Conservation (phyloP, 176 grass and related monocot species). For the Carex myosuroides region DNA sequence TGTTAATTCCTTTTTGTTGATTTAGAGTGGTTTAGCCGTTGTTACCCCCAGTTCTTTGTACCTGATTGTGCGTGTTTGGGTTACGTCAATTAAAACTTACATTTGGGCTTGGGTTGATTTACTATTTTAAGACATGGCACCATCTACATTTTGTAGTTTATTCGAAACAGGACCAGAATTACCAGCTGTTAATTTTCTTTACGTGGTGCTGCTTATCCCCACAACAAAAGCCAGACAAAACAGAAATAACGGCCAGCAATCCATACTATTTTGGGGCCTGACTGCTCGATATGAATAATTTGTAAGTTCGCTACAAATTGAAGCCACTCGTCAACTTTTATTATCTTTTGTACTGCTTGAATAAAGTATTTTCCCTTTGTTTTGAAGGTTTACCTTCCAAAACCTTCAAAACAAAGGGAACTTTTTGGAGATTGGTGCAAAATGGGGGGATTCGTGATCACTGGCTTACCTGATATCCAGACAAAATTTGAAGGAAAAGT, state of each 20-base stretch:
- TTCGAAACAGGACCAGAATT: background rate
- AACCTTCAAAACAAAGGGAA: constrained; percentile 9
- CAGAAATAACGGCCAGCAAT: background rate
- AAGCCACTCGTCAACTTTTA: background rate
- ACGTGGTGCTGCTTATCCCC: background rate
- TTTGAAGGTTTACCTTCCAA: constrained; percentile 5
- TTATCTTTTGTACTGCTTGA: background rate
- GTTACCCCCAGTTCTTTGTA: background rate
- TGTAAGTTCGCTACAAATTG: background rate
- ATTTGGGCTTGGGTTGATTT: background rate
- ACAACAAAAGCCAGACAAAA: background rate
- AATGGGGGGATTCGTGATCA: background rate
- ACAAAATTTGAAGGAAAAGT: constrained; percentile 10
- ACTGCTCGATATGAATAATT: background rate
- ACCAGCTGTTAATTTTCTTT: background rate
- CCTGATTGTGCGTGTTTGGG: background rate
- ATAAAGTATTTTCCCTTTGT: background rate
- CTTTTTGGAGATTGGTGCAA: background rate
- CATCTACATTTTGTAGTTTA: background rate
- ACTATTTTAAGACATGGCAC: background rate
- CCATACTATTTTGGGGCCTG: background rate
- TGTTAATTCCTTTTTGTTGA: background rate
- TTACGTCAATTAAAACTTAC: background rate
- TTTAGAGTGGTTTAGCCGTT: background rate
- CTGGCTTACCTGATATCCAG: background rate